Conservation (phyloP, 148 eudicot species). For the Cornus kousa region DNA sequence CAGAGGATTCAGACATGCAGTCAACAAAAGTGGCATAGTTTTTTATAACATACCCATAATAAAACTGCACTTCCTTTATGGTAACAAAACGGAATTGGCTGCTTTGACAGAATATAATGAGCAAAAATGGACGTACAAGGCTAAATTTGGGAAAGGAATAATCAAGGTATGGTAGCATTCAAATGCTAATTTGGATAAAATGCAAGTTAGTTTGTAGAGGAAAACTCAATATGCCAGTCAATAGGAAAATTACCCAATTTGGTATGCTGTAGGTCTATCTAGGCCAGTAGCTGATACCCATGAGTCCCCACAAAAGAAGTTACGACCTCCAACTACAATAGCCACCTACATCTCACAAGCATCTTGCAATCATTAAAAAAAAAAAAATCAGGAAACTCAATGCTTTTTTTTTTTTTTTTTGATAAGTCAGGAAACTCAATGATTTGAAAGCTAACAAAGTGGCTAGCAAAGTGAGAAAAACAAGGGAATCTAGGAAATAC, state of each 20-base stretch:
- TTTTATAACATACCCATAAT: no score
- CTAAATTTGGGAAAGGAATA: neutral
- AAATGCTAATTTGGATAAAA: neutral
- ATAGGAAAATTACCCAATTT: neutral
- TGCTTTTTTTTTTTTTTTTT: no score
- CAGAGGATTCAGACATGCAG: neutral
- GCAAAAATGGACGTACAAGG: neutral
- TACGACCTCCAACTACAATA: constrained; percentile 1
- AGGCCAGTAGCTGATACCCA: constrained; percentile 4
- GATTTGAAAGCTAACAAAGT: neutral
- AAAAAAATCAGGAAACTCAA: neutral
- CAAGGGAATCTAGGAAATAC: neutral
- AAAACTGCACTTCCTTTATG: neutral
- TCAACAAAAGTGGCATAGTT: neutral
- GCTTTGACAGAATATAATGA: neutral
- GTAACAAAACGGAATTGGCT: neutral
- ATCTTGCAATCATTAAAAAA: neutral
- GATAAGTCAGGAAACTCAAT: neutral
- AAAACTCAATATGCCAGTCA: neutral
- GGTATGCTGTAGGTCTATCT: constrained; percentile 3
- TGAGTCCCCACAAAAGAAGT: constrained; percentile 2
- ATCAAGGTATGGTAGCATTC: neutral
- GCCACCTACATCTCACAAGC: neutral
- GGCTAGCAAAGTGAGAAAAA: neutral
- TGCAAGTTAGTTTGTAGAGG: neutral